Conservation (phyloP, 352 stramenopile genomes). For the Phytophthora nicotianae region DNA sequence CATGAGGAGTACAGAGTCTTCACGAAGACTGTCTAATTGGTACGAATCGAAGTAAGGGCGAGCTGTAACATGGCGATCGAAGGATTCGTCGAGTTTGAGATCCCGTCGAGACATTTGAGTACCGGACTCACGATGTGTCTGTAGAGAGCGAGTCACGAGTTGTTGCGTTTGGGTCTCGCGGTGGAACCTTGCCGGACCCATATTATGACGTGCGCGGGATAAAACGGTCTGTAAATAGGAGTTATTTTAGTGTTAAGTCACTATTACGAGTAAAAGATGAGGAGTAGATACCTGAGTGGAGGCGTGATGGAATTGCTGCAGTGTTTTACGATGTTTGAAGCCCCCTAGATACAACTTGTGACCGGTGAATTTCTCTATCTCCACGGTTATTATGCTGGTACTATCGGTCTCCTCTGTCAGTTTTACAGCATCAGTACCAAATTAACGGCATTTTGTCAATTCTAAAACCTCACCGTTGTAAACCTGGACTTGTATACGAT, state of each 20-base stretch:
- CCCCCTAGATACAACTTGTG: conserved; percentile 90
- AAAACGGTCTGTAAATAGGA: conserved; percentile 46
- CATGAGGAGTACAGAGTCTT: conserved; percentile 79
- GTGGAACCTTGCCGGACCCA: conserved; percentile 47
- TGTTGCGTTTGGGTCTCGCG: conserved; percentile 92
- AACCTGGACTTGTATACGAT: conserved; percentile 80
- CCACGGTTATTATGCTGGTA: conserved; percentile 61
- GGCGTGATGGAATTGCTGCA: conserved; percentile 92
- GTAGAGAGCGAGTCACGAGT: conserved; percentile 70
- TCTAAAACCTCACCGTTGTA: conserved; percentile 42
- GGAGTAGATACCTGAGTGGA: conserved; percentile 66
- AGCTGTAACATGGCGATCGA: conserved; percentile 65
- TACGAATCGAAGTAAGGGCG: conserved; percentile 91
- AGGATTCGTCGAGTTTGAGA: conserved; percentile 66
- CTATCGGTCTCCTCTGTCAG: conserved; percentile 50
- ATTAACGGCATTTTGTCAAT: conserved; percentile 1
- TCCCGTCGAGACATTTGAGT: conserved; percentile 91
- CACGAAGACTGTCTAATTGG: conserved; percentile 81
- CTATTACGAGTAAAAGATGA: background rate
- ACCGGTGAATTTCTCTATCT: conserved; percentile 76
- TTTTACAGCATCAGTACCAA: background rate
- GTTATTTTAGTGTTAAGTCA: background rate
- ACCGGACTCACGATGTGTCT: conserved; percentile 89
- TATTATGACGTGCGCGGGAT: conserved; percentile 48
- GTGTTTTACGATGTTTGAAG: conserved; percentile 87